Evolutionary conservation across 1,284 basidiomycete genomes (phyloP), one percentile per base, ranked within the genome.

Genomic region (Tylopilus sp.): DNA sequence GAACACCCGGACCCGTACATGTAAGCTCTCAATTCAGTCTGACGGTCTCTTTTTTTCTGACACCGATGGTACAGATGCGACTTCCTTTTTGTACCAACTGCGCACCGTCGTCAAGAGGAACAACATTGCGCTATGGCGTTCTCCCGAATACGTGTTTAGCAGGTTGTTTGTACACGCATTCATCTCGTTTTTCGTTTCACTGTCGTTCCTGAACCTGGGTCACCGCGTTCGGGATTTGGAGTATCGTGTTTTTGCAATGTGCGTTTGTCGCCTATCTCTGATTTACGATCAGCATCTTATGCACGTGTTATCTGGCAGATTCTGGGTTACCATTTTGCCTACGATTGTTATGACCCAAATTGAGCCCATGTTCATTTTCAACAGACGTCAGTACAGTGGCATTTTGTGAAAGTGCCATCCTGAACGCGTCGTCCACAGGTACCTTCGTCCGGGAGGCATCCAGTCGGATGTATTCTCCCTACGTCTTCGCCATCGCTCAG

Each of bases 301-400:
- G 8, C 6, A 15, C 31, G 5, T 57, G 19, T 26, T 11, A 52
- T 48, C 35, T 41, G 6, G 2, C 51, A 85, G 81, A 46, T 87
- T 84, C 73, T 86, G 82, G 82, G 73, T 79, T 36, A 74, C 75
- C 15, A 78, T 91, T 39, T 66, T 90, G 25, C 88, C 89, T 16
- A 84, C 86, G 23, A 80, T 92, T 56, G 74, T 92, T 56, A 87
- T 91, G 75, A 71, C 78, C 2, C 87, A 90, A 67, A 84, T 94
- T 50, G 86, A 92, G 68, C 91, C 92, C 0, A 70, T 90, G 71
- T 96, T 92, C 75, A 89, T 96, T 61, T 75, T 85, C 69, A 88
- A 88, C 52, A 75, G 92, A 66, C 74, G 82, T 74, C 59, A 50
- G 74, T 68, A 19, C 36, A 34, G 15, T 37, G 40, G 35, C 16